Evolutionary conservation across 768 basidiomycete genomes (phyloP).

Genomic region (Phlegmacium glaucopus): DNA sequence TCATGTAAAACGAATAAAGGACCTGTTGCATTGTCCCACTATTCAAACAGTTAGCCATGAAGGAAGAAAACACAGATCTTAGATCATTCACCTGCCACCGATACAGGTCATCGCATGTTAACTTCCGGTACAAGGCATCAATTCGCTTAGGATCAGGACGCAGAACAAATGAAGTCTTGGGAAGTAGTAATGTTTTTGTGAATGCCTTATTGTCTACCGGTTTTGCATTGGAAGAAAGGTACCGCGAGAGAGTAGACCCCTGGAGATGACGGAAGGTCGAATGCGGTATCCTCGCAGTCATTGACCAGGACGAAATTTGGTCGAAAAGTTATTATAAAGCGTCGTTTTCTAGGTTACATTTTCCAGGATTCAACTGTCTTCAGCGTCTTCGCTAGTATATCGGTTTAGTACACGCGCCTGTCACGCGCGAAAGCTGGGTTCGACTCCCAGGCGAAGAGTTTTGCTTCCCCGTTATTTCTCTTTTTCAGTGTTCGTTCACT

Average conservation of each 20-base stretch:
- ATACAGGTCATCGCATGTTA: slow-evolving; percentile 76
- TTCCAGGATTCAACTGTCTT: not conserved
- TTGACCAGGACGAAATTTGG: slow-evolving; percentile 1
- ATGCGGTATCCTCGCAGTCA: slow-evolving; percentile 13
- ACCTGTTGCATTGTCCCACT: slow-evolving; percentile 67
- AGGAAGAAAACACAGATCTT: not conserved
- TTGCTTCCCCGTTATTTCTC: not conserved
- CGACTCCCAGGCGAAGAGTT: slow-evolving; percentile 18
- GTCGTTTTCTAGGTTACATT: too few relatives aligned
- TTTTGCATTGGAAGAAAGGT: slow-evolving; percentile 6
- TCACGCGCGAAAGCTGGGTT: slow-evolving; percentile 24
- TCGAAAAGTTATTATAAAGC: not conserved
- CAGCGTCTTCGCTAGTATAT: slow-evolving; percentile 15
- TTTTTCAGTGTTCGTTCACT: too few relatives aligned
- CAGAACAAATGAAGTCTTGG: slow-evolving; percentile 77
- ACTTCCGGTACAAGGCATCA: slow-evolving; percentile 52
- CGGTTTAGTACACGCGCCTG: slow-evolving; percentile 22
- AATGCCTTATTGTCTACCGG: slow-evolving; percentile 37
- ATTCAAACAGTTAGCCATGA: slow-evolving; percentile 2
- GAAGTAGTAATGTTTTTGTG: slow-evolving; percentile 68
- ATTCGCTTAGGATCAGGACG: slow-evolving; percentile 62
- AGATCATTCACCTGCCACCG: slow-evolving; percentile 60
- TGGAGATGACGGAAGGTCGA: slow-evolving; percentile 9
- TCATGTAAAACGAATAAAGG: slow-evolving; percentile 87
- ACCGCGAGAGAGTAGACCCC: slow-evolving; percentile 9